Conservation (phyloP, 192 early-diverging fungal genomes). For the Backusella luteola region DNA sequence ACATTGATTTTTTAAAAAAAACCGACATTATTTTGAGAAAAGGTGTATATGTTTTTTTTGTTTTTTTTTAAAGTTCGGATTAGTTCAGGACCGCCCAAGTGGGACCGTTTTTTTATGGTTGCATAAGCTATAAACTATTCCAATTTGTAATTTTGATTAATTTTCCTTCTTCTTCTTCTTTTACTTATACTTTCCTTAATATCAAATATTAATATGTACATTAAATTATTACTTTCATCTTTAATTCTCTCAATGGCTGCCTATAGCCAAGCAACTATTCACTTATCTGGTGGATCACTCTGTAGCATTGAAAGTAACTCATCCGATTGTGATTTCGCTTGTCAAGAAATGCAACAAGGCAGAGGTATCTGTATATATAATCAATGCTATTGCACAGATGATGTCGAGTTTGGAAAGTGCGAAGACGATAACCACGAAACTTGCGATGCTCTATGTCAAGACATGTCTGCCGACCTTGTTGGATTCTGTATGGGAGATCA, state of each 20-base stretch:
- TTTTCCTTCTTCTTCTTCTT: background rate
- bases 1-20: too few species aligned
- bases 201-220: background rate
- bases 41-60: too few species aligned
- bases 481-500: slow-evolving; percentile 18
- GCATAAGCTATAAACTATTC: slow-evolving; percentile 2
- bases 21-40: too few species aligned
- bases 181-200: slow-evolving; percentile 1
- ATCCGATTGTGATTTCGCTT: slow-evolving; percentile 12
- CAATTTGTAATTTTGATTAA: background rate
- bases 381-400: slow-evolving; percentile 11
- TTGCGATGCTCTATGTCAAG: slow-evolving; percentile 21
- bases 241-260: background rate
- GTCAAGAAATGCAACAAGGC: slow-evolving; percentile 7
- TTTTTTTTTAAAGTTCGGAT: background rate
- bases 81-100: background rate
- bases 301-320: background rate
- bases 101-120: background rate
- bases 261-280: background rate
- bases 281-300: background rate
- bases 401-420: slow-evolving; percentile 3
- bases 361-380: slow-evolving; percentile 15
- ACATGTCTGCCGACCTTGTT: slow-evolving; percentile 7
- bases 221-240: slow-evolving; percentile 2
- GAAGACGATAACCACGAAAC: slow-evolving; percentile 18